phyloP scores from a whole-genome alignment of 208 protist genomes.

The Leishmania arabica region DNA sequence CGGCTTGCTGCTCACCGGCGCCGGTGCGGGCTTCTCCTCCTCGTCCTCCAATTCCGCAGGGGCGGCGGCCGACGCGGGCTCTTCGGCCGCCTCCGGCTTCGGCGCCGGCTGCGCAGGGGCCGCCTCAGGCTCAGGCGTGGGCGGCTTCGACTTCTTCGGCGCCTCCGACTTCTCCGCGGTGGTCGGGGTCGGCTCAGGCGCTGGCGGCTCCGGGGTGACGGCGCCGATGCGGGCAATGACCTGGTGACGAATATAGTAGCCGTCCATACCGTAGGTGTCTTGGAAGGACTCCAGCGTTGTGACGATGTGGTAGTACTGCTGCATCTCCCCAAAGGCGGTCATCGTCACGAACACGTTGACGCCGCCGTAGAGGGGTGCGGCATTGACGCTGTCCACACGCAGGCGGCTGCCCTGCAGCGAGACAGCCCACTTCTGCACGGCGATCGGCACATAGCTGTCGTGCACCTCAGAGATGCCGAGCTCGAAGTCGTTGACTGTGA shows the following conservation, averaged over 20 bases:
- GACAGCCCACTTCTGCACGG: constrained; percentile 58
- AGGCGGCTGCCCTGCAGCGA: constrained; percentile 69
- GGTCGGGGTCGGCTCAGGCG: constrained; percentile 26
- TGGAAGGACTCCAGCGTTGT: constrained; percentile 73
- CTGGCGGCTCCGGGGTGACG: constrained; percentile 35
- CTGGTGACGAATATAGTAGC: constrained; percentile 86
- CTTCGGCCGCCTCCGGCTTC: constrained; percentile 20
- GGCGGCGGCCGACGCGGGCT: constrained; percentile 25
- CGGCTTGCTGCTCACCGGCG: constrained; percentile 32
- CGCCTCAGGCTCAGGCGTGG: constrained; percentile 35
- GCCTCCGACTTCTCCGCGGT: constrained; percentile 31
- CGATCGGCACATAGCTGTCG: constrained; percentile 42
- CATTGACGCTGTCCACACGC: constrained; percentile 69
- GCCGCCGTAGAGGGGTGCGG: constrained; percentile 66
- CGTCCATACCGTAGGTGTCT: constrained; percentile 48
- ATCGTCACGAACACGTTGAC: constrained; percentile 74
- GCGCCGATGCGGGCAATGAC: constrained; percentile 72
- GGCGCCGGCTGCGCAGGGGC: constrained; percentile 17
- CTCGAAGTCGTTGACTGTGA: constrained; percentile 87
- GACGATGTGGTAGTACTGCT: constrained; percentile 84
- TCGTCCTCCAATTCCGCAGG: constrained; percentile 15
- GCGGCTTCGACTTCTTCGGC: constrained; percentile 21
- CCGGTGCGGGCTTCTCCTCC: constrained; percentile 9
- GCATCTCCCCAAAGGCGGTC: constrained; percentile 43
- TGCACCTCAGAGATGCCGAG: constrained; percentile 60